phyloP scores from a whole-genome alignment of 2,329 filamentous ascomycete genomes.

The Sporothrix curviconia region DNA sequence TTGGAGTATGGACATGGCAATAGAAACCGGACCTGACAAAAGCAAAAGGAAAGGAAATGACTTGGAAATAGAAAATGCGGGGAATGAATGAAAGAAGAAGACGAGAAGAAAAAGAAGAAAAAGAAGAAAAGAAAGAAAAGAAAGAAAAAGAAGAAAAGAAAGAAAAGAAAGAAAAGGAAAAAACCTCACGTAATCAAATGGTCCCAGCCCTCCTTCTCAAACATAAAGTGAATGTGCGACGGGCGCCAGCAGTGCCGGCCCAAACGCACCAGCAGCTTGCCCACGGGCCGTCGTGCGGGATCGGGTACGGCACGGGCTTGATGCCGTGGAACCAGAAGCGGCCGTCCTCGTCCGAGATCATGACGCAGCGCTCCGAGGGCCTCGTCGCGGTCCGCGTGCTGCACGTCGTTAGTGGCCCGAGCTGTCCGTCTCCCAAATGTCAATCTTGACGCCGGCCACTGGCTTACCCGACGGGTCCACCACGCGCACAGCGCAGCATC shows the following conservation, averaged over 20 bases:
- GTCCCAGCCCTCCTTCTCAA: slow-evolving; percentile 72
- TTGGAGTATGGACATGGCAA: too few relatives aligned
- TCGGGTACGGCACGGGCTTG: slow-evolving; percentile 77
- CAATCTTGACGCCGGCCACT: slow-evolving; percentile 60
- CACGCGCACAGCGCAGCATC: slow-evolving; percentile 64
- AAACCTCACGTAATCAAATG: slow-evolving; percentile 71
- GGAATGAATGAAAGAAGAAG: too few relatives aligned
- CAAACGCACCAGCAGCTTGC: slow-evolving; percentile 58
- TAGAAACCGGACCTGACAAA: too few relatives aligned
- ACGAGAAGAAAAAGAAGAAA: slow-evolving; percentile 38
- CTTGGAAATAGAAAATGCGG: too few relatives aligned
- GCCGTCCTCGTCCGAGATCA: slow-evolving; percentile 60
- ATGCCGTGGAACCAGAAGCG: slow-evolving; percentile 81
- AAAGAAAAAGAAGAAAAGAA: neutral
- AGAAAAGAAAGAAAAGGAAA: neutral
- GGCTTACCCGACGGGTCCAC: slow-evolving; percentile 58
- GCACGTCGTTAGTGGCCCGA: slow-evolving; percentile 78
- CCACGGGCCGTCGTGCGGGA: slow-evolving; percentile 82
- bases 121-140: slow-evolving; percentile 43
- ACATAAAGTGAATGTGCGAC: slow-evolving; percentile 83
- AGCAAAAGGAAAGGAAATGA: too few relatives aligned
- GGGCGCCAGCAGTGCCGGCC: slow-evolving; percentile 73
- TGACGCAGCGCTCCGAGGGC: slow-evolving; percentile 66
- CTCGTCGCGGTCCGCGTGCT: slow-evolving; percentile 57
- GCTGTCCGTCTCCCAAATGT: slow-evolving; percentile 81